Base-by-base conservation (phyloP, 305 asterid species). In the Vinca major region DNA sequence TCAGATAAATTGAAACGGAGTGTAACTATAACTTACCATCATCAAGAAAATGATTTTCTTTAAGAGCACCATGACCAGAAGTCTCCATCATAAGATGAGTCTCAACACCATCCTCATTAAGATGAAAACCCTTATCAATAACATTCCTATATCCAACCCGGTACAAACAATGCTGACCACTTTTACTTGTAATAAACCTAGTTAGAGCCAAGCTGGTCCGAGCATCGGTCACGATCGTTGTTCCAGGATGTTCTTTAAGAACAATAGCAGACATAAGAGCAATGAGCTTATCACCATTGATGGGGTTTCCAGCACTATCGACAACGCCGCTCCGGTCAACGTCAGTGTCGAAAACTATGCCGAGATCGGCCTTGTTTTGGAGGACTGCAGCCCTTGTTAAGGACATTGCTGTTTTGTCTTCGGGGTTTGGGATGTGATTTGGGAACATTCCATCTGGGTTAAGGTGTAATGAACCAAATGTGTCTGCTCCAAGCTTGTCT, bases 11-110 rank as follows among this genome's bases (percentile, higher is more conserved):
- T 26, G 33, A 26, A 26, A 26, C 33, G 33, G 33, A 11, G 57
- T 7, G 16, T 16, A 50, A 60, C 17, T 7, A 4, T 44, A 40
- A 65, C 61, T 60, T 73, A 89, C 96, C 98, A 71, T 91, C 98
- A 77, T 91, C 98, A 58, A 91, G 96, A 71, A 86, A 91, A 71
- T 85, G 70, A 61, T 91, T 89, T 67, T 91, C 98, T 64, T 85
- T 89, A 16, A 91, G 85, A 40, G 98, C 98, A 48, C 96, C 98
- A 76, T 91, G 98, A 0, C 98, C 98, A 0, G 87, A 75, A 0
- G 93, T 89, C 68, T 91, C 98, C 98, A 89, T 91, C 98, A 89
- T 91, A 43, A 91, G 86, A 83, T 91, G 96, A 6, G 98, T 71
- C 19, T 89, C 92, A 43, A 91, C 55, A 1, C 90, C 95, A 39